Evolutionary conservation across 2,329 filamentous ascomycete species (phyloP).

Genomic region (Volutella citrinella): DNA sequence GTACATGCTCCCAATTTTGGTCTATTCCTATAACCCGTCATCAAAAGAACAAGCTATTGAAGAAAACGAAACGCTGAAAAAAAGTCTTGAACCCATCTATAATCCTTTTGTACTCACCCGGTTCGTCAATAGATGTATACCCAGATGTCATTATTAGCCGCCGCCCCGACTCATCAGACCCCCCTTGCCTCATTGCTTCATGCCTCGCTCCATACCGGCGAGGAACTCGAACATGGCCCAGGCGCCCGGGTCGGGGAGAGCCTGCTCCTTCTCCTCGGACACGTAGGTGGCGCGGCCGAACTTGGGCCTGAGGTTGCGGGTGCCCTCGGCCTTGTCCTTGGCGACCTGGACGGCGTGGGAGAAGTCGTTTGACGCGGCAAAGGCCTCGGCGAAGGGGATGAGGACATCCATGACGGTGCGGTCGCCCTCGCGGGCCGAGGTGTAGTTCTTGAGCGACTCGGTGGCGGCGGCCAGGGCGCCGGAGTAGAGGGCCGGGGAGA

Average conservation of each 20-base stretch:
- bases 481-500: slow-evolving; percentile 15
- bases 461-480: slow-evolving; percentile 17
- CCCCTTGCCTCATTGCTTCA: slow-evolving; percentile 2
- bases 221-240: slow-evolving; percentile 29
- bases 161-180: neutral
- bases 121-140: neutral
- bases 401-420: slow-evolving; percentile 70
- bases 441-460: slow-evolving; percentile 23
- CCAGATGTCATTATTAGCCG: too few species aligned
- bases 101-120: neutral
- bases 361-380: slow-evolving; percentile 5
- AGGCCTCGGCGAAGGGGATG: slow-evolving; percentile 57
- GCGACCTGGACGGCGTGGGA: slow-evolving; percentile 14
- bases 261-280: slow-evolving; percentile 24
- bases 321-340: slow-evolving; percentile 26
- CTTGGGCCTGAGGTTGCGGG: slow-evolving; percentile 23
- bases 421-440: slow-evolving; percentile 25
- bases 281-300: slow-evolving; percentile 29
- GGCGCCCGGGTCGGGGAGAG: slow-evolving; percentile 28
- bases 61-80: too few species aligned
- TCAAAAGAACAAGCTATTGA: too few species aligned
- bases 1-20: too few species aligned
- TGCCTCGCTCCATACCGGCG: slow-evolving; percentile 3
- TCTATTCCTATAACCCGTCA: too few species aligned
- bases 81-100: too few species aligned